These are phyloP conservation scores for Bacidia rubella DNA, from an alignment of 495 filamentous ascomycete genomes.

Conservation along the genomic window DNA sequence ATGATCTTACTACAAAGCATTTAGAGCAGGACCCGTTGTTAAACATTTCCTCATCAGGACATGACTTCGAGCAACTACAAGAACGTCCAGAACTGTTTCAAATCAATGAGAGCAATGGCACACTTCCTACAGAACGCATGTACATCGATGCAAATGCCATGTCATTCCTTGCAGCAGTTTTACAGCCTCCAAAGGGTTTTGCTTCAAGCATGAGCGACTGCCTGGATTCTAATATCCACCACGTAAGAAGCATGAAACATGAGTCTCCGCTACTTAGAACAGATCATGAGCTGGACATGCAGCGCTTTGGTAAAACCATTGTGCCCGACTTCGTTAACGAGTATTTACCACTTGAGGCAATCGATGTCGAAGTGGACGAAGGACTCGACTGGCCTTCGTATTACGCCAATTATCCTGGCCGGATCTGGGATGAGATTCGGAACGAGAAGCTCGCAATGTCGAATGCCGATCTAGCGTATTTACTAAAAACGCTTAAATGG, in stretches of 20 bases:
- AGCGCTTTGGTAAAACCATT: constrained; percentile 20
- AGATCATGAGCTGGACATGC: constrained; percentile 35
- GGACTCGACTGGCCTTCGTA: constrained; percentile 33
- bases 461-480: constrained; percentile 24
- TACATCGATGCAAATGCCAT: constrained; percentile 17
- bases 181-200: not conserved
- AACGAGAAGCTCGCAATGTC: constrained; percentile 34
- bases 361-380: constrained; percentile 35
- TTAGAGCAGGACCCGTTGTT: constrained; percentile 18
- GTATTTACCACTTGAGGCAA: constrained; percentile 29
- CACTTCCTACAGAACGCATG: constrained; percentile 9
- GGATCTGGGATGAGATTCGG: constrained; percentile 17
- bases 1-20: constrained; percentile 25
- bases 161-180: constrained; percentile 15
- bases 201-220: constrained; percentile 4
- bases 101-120: not conserved
- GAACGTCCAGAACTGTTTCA: constrained; percentile 1
- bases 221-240: constrained; percentile 21
- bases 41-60: not conserved
- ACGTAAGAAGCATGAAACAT: constrained; percentile 27
- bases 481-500: constrained; percentile 27
- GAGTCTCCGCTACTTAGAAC: constrained; percentile 38
- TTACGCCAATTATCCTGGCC: constrained; percentile 16
- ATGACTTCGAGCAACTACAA: not conserved
- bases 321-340: constrained; percentile 13